Evolutionary conservation across 2,329 filamentous ascomycete genomes (phyloP).

Genomic region (Emericellopsis atlantica): DNA sequence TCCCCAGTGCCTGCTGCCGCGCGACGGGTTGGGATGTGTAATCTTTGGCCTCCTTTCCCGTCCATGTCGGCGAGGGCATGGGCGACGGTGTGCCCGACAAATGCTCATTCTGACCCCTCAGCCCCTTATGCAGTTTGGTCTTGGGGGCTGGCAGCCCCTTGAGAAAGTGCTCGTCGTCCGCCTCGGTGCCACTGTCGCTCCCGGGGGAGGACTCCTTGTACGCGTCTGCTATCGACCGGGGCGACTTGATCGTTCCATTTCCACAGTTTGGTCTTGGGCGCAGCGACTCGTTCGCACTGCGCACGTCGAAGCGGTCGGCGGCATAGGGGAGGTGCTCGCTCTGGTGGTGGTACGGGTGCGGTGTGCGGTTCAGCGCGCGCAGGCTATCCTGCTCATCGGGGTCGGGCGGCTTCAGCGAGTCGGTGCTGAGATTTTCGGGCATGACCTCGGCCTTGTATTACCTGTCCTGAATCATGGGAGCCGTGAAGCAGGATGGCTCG

Average conservation of each 20-base stretch:
- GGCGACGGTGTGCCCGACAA: conserved; percentile 45
- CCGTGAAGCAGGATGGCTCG: conserved; percentile 11
- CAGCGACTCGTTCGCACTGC: conserved; percentile 5
- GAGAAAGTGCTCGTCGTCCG: conserved; percentile 84
- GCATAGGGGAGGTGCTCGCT: conserved; percentile 41
- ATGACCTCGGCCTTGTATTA: conserved; percentile 18
- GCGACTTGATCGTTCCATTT: conserved; percentile 4
- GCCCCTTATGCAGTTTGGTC: conserved; percentile 61
- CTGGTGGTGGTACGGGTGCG: conserved; percentile 55
- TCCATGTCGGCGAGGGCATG: conserved; percentile 31
- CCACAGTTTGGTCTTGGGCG: conserved; percentile 8
- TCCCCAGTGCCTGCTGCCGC: conserved; percentile 7
- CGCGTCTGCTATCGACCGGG: neutral
- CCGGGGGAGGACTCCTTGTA: conserved; percentile 44
- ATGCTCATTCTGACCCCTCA: conserved; percentile 47
- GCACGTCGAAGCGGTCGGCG: conserved; percentile 21
- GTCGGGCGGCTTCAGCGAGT: conserved; percentile 17
- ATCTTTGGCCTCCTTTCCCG: conserved; percentile 26
- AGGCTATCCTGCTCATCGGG: conserved; percentile 24
- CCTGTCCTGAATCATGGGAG: neutral
- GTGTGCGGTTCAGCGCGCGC: conserved; percentile 45
- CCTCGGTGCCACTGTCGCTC: conserved; percentile 89
- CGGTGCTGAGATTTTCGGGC: conserved; percentile 29
- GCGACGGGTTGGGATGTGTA: conserved; percentile 8
- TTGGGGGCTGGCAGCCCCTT: conserved; percentile 75